Evolutionary conservation across 139 green algal genomes (phyloP), one percentile per base, ranked within the genome.

Genomic region (Chlorella sorokiniana): DNA sequence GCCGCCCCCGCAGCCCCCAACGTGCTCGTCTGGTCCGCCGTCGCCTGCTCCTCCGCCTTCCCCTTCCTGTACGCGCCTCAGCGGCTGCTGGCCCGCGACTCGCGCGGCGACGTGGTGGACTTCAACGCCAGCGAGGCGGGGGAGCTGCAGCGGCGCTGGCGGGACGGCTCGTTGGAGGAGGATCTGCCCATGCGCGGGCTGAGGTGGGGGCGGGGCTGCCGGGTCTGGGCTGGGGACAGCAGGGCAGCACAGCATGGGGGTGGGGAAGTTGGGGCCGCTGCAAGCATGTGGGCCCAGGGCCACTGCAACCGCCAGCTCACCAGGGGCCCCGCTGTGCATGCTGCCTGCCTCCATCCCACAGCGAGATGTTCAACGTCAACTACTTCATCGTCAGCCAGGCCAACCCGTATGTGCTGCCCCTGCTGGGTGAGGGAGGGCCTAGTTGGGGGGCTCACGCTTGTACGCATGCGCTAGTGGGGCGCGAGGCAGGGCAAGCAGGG

Each of bases 351-450:
- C n/a, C n/a, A n/a, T n/a, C n/a, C n/a, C n/a, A 96, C 59, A 89
- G 84, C 3, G 95, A 97, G 85, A 96, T 97, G 92, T 98, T 98
- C 91, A 96, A 96, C 81, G 94, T 93, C 63, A 98, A 98, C 89
- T 93, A 97, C 88, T 98, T 97, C 74, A 77, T 98, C 10, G 92
- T 97, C 14, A 88, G 51, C 80, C 95, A 98, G 85, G 94, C 91
- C 82, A 97, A 97, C 89, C 95, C 95, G 8, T 92, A 96, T 85
- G 94, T 98, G 45, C 91, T 95, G 62, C 95, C 95, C 9, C 87
- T 96, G 10, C 86, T 98, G 8, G 86, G 76, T 81, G 59, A 62
- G 59, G 31, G 5, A 4, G n/a, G n/a, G n/a, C n/a, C n/a, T n/a
- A n/a, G n/a, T n/a, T n/a, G n/a, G n/a, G n/a, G n/a, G n/a, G n/a